A percentile compares a stretch with the other conserved stretches of the same genome.
Conservation (phyloP, 2,329 filamentous ascomycete species). For the Chaetothyriales sp. region DNA sequence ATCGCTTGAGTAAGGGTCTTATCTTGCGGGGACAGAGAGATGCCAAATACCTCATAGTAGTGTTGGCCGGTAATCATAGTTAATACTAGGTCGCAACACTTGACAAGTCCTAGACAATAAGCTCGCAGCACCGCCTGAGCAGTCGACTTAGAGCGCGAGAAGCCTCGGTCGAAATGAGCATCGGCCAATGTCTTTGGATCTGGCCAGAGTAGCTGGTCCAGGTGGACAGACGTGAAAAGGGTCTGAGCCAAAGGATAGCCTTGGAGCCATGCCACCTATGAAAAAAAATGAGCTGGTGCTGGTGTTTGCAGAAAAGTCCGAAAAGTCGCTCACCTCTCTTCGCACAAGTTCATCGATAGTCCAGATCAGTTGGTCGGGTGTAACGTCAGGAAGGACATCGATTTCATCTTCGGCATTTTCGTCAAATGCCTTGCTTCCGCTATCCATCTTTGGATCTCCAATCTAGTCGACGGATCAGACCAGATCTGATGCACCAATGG, state of each 20-base stretch:
- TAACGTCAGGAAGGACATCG: conserved; percentile 53
- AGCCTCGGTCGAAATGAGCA: conserved; percentile 43
- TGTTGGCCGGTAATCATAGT: conserved; percentile 66
- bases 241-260: conserved; percentile 95
- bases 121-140: conserved; percentile 54
- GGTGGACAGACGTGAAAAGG: conserved; percentile 79
- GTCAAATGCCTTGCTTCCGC: conserved; percentile 63
- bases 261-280: conserved; percentile 84
- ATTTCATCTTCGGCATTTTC: conserved; percentile 77
- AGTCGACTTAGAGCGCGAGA: conserved; percentile 30
- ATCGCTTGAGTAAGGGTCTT: conserved; percentile 10
- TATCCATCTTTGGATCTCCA: conserved; percentile 99
- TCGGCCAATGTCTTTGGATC: conserved; percentile 50
- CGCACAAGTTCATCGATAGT: conserved; percentile 89
- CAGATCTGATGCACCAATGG: not conserved
- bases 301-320: not conserved
- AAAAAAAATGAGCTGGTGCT: not conserved
- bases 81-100: conserved; percentile 68
- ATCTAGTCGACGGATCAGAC: conserved; percentile 48
- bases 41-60: conserved; percentile 62
- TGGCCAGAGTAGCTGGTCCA: conserved; percentile 68
- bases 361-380: conserved; percentile 70
- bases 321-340: conserved; percentile 52
- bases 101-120: conserved; percentile 75
- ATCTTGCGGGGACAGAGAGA: conserved; percentile 2